phyloP scores from a whole-genome alignment of 75 land plant species.

The Pinus tabuliformis region DNA sequence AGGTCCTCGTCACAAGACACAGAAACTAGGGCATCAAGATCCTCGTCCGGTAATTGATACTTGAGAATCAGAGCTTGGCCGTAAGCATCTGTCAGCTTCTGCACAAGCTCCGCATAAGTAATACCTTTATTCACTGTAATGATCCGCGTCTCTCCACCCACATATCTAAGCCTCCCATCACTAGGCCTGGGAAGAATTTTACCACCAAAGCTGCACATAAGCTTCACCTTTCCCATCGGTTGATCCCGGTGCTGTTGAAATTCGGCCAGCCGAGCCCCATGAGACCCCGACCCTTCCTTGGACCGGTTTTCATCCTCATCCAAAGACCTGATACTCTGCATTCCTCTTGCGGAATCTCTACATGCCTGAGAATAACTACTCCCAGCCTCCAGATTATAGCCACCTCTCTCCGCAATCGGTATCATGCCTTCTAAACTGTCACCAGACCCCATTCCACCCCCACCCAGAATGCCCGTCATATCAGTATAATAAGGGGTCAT shows the following conservation, averaged over 20 bases:
- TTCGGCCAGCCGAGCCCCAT: neutral
- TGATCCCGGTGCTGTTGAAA: neutral
- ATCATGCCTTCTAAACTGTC: too few relatives aligned
- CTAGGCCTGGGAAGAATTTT: slow-evolving; percentile 20
- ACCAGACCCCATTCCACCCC: too few relatives aligned
- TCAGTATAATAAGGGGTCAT: too few relatives aligned
- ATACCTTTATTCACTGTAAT: slow-evolving; percentile 43
- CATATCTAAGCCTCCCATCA: slow-evolving; percentile 90
- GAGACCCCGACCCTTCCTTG: neutral
- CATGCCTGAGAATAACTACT: too few relatives aligned
- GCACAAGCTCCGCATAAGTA: slow-evolving; percentile 45
- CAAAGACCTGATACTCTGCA: too few relatives aligned
- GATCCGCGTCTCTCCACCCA: slow-evolving; percentile 81
- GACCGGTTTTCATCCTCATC: neutral
- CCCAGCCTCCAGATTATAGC: too few relatives aligned
- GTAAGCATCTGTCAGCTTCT: slow-evolving; percentile 57
- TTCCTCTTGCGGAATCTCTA: too few relatives aligned
- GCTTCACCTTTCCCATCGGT: slow-evolving; percentile 40
- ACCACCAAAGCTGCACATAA: slow-evolving; percentile 83
- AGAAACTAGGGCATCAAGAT: slow-evolving; percentile 77
- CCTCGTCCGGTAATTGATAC: slow-evolving; percentile 86
- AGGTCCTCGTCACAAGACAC: slow-evolving; percentile 69
- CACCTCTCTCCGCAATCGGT: too few relatives aligned
- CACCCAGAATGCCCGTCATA: too few relatives aligned
- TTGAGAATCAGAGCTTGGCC: slow-evolving; percentile 38